phyloP scores from a whole-genome alignment of 495 filamentous ascomycete genomes.

The Aspergillus incahuasiensis region DNA sequence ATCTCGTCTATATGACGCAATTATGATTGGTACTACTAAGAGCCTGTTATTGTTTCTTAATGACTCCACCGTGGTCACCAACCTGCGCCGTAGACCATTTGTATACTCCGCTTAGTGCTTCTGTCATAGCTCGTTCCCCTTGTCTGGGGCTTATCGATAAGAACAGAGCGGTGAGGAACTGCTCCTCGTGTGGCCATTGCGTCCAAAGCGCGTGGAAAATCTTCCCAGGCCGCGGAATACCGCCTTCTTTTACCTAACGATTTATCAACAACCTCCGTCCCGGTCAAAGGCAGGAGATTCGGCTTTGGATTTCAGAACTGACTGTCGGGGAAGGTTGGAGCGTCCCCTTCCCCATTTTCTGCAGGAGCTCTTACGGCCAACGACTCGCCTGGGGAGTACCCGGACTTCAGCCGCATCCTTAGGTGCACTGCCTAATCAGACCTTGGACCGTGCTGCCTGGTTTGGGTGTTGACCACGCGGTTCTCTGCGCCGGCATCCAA shows the following conservation, averaged over 20 bases:
- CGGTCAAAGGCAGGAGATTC: neutral
- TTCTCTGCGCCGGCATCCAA: slow-evolving; percentile 1
- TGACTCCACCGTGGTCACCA: no score
- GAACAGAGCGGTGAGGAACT: slow-evolving; percentile 16
- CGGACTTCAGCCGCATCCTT: slow-evolving; percentile 1
- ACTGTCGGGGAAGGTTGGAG: slow-evolving; percentile 2
- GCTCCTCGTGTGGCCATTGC: slow-evolving; percentile 23
- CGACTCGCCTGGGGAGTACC: neutral
- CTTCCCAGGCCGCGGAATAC: slow-evolving; percentile 7
- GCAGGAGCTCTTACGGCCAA: neutral
- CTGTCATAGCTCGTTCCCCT: neutral
- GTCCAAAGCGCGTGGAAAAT: slow-evolving; percentile 25
- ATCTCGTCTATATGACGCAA: no score
- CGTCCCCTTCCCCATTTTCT: neutral
- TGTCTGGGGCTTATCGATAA: slow-evolving; percentile 14
- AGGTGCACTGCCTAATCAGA: slow-evolving; percentile 1
- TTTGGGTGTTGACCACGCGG: slow-evolving; percentile 7
- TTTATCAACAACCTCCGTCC: slow-evolving; percentile 3
- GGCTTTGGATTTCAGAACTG: neutral
- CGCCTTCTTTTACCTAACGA: slow-evolving; percentile 7
- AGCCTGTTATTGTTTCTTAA: no score
- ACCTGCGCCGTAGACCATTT: no score
- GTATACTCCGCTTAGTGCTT: no score
- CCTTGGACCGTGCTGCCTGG: slow-evolving; percentile 8
- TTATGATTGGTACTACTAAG: no score